Conservation (phyloP, 768 basidiomycete genomes). For the Amanita rubescens region DNA sequence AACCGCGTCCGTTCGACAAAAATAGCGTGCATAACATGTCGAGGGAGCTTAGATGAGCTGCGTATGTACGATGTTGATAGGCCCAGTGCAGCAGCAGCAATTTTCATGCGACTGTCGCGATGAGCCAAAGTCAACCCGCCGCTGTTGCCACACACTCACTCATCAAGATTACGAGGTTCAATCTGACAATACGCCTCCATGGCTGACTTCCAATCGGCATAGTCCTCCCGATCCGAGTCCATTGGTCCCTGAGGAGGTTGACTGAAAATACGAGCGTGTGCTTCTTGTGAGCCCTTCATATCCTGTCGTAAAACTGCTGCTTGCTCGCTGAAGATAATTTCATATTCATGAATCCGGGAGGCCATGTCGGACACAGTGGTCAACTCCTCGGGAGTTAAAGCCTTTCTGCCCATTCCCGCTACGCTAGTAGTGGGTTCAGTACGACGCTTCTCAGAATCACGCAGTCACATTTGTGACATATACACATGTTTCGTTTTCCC, state of each 20-base stretch:
- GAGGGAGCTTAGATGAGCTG: constrained; percentile 1
- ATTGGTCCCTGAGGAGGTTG: neutral
- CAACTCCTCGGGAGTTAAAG: no score
- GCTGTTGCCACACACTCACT: neutral
- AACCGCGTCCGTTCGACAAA: constrained; percentile 2
- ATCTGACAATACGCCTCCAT: neutral
- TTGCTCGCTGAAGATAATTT: no score
- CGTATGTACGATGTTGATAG: neutral
- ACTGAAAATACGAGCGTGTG: neutral
- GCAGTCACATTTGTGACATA: no score
- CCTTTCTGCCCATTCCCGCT: no score
- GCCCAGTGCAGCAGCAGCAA: neutral
- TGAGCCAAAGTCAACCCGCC: constrained; percentile 1
- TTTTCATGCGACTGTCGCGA: neutral
- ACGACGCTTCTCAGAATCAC: no score
- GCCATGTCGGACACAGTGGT: no score
- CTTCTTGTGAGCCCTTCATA: neutral
- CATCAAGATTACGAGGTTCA: neutral
- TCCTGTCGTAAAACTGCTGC: neutral
- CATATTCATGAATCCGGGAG: no score
- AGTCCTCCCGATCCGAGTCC: neutral
- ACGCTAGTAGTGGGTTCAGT: no score
- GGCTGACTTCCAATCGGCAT: neutral
- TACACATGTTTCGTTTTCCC: no score
- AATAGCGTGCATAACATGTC: neutral